Evolutionary conservation across 2,329 filamentous ascomycete genomes (phyloP), one percentile per base, ranked within the genome.

Genomic region (Cladosporium sp.): DNA sequence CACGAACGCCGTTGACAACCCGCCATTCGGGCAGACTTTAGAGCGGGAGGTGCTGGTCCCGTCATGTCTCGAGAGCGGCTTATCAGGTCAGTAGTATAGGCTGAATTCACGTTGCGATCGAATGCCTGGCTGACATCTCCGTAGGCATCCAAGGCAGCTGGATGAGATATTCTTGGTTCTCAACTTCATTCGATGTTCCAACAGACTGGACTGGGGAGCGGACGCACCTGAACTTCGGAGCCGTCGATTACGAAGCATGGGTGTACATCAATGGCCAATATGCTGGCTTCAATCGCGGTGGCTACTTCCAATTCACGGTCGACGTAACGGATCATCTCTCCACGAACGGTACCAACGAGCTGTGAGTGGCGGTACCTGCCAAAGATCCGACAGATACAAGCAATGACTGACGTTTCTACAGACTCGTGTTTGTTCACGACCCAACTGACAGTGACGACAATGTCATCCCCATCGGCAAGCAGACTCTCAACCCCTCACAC

Each of bases 371-470:
- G 7, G 84, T 89, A 88, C 68, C 18, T 21, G 13, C 21, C 10
- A 46, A 46, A 2, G 25, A 2, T 30, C 16, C 39, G 14, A n/a
- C 21, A 2, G 70, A 81, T 16, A 2, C 2, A 34, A 3, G 8
- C 2, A 4, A 25, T 67, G 82, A 23, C 83, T 82, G 3, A 83
- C 81, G 0, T 82, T 3, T n/a, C 81, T 10, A 5, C 54, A 87
- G 85, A 80, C 79, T 86, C 23, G 85, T 90, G 1, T 87, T 86
- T 69, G 87, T 89, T 0, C 84, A 85, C 59, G 88, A 91, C 65
- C 88, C 88, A 0, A 90, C 88, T 0, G 88, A 90, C 70, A 72
- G 74, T 36, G 79, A 79, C 0, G 76, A 76, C 14, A 77, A 80
- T 58, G 81, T 87, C n/a, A 87, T 88, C 32, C 88, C 88, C 0